A percentile compares a stretch with the other conserved stretches of the same genome.
phyloP scores from a whole-genome alignment of 31 red algal genomes.

The Endocladia muricata region DNA sequence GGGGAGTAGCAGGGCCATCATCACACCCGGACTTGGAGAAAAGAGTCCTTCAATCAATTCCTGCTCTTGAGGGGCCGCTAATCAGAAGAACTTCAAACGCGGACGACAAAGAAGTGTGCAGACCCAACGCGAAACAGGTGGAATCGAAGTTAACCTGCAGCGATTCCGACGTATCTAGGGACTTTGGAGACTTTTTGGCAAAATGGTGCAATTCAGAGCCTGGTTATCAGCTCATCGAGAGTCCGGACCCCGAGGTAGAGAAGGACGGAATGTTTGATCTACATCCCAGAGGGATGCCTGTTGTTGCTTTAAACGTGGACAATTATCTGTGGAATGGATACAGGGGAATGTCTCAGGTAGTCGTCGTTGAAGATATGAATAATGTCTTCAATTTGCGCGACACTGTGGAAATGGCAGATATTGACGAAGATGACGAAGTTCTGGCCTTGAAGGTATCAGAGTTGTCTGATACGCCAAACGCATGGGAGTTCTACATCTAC shows the following conservation, averaged over 20 bases:
- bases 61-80: background rate
- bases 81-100: background rate
- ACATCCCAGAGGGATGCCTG: background rate
- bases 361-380: constrained; percentile 34
- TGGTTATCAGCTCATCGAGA: constrained; percentile 5
- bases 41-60: background rate
- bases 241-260: constrained; percentile 10
- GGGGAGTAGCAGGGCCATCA: background rate
- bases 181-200: constrained; percentile 8
- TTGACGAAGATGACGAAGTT: constrained; percentile 33
- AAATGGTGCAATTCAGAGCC: constrained; percentile 12
- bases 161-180: background rate
- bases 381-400: constrained; percentile 11
- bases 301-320: constrained; percentile 19
- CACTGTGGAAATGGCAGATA: background rate
- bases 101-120: background rate
- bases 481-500: constrained; percentile 79
- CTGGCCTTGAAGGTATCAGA: constrained; percentile 57
- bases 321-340: constrained; percentile 6
- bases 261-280: constrained; percentile 10
- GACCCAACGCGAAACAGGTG: background rate
- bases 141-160: background rate
- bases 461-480: background rate
- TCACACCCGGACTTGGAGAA: too few species aligned
- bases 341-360: constrained; percentile 20